These are phyloP conservation scores for Hordeum vulgare DNA, from an alignment of 176 grass and related monocot genomes.

Conservation along the genomic window DNA sequence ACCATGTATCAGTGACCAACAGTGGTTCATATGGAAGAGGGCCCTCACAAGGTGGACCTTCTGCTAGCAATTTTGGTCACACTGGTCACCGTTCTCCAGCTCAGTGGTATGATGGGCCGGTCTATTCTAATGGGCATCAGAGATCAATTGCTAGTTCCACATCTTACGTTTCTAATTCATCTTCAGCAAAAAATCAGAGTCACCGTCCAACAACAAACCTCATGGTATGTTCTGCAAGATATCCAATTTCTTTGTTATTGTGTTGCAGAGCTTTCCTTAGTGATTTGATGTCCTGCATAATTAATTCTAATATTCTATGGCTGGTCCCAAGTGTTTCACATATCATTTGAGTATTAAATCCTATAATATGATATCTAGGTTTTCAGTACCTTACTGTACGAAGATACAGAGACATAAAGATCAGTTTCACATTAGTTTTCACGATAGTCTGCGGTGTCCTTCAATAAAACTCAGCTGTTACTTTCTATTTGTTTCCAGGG, in stretches of 20 bases:
- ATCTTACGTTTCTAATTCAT: conserved; percentile 46
- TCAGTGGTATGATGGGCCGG: conserved; percentile 62
- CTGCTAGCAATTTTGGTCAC: conserved; percentile 49
- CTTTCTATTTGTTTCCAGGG: conserved; percentile 47
- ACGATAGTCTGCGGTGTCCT: conserved; percentile 2
- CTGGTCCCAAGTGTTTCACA: neutral
- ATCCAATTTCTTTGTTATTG: conserved; percentile 9
- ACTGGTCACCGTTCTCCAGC: conserved; percentile 47
- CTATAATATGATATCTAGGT: neutral
- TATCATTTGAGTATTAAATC: neutral
- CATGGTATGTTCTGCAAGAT: conserved; percentile 44
- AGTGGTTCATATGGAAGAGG: conserved; percentile 51
- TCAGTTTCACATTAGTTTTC: neutral
- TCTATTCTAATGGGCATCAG: conserved; percentile 67
- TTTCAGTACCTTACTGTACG: neutral
- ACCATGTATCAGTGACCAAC: conserved; percentile 38
- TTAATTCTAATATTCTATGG: neutral
- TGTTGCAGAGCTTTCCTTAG: neutral
- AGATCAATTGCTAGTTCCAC: conserved; percentile 48
- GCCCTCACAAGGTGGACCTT: conserved; percentile 41
- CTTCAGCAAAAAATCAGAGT: conserved; percentile 52
- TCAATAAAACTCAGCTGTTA: neutral
- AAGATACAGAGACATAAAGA: neutral
- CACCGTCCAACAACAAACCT: conserved; percentile 50
- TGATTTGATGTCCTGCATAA: neutral